Conservation (phyloP, 1,284 basidiomycete species). For the Boletus semigastroideus region DNA sequence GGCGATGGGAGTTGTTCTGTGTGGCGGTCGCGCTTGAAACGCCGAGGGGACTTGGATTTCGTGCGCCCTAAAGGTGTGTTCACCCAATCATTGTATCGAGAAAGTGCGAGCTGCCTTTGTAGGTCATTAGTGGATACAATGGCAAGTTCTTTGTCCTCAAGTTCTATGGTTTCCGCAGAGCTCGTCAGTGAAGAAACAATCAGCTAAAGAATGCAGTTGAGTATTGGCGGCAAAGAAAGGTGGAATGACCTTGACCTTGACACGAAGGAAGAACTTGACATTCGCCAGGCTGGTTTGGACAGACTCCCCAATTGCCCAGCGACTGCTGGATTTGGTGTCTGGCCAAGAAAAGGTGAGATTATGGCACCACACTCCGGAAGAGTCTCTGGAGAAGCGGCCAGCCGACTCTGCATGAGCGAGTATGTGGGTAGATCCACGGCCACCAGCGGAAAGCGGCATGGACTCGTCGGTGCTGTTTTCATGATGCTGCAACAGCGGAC, state of each 20-base stretch:
- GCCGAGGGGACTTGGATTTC: conserved; percentile 63
- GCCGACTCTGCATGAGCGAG: conserved; percentile 59
- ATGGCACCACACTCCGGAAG: conserved; percentile 57
- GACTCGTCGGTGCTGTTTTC: conserved; percentile 18
- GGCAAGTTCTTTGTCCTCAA: conserved; percentile 63
- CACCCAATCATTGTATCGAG: conserved; percentile 54
- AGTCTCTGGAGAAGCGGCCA: conserved; percentile 53
- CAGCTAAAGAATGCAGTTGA: conserved; percentile 41
- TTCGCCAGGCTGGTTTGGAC: conserved; percentile 64
- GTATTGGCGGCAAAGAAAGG: conserved; percentile 2
- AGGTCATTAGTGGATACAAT: conserved; percentile 67
- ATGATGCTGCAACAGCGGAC: conserved; percentile 28
- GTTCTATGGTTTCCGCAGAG: conserved; percentile 61
- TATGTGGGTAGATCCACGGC: conserved; percentile 45
- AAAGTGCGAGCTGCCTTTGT: conserved; percentile 63
- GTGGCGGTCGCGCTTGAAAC: conserved; percentile 37
- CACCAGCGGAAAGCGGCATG: conserved; percentile 17
- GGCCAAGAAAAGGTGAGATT: conserved; percentile 73
- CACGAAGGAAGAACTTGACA: conserved; percentile 66
- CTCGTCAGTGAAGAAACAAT: conserved; percentile 54
- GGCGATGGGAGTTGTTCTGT: conserved; percentile 38
- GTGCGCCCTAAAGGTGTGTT: conserved; percentile 40
- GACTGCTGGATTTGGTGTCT: conserved; percentile 58
- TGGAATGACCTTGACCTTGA: conserved; percentile 49
- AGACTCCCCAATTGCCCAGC: conserved; percentile 78